Percentiles rank a stretch among this genome's conserved stretches.
These are phyloP conservation scores for Penicillium pulvis DNA, from an alignment of 495 filamentous ascomycete species.

Conservation along the genomic window DNA sequence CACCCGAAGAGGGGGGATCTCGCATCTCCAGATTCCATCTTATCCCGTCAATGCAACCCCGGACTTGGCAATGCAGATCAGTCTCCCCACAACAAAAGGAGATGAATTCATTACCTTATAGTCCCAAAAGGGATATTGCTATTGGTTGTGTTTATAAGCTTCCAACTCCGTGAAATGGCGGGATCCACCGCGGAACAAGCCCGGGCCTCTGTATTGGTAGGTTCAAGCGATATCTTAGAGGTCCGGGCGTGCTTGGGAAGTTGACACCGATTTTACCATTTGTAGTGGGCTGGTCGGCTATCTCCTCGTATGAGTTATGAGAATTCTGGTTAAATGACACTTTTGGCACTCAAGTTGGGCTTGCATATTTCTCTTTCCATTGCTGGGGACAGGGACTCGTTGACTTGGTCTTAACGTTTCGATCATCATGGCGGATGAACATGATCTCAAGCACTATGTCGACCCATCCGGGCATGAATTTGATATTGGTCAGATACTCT, in stretches of 20 bases:
- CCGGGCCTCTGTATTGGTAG: slow-evolving; percentile 17
- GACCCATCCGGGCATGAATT: slow-evolving; percentile 30
- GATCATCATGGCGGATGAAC: slow-evolving; percentile 12
- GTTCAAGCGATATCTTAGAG: slow-evolving; percentile 16
- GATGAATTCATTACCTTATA: neutral
- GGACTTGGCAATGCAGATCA: neutral
- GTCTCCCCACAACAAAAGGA: neutral
- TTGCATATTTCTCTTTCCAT: no score
- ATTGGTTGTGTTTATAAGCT: neutral
- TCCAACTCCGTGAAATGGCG: neutral
- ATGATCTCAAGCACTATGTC: slow-evolving; percentile 11
- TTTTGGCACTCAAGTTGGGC: no score
- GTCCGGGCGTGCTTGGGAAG: neutral
- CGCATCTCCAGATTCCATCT: neutral
- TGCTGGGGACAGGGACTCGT: neutral
- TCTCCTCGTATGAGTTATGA: neutral
- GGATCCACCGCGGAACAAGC: slow-evolving; percentile 18
- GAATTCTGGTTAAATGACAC: no score
- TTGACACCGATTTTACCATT: neutral
- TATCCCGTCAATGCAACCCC: neutral
- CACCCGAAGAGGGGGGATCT: neutral
- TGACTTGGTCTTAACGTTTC: neutral
- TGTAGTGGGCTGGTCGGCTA: neutral
- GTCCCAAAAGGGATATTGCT: neutral
- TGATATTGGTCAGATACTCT: slow-evolving; percentile 36